phyloP scores from a whole-genome alignment of 2,329 filamentous ascomycete species.

The Trichoderma sp. region DNA sequence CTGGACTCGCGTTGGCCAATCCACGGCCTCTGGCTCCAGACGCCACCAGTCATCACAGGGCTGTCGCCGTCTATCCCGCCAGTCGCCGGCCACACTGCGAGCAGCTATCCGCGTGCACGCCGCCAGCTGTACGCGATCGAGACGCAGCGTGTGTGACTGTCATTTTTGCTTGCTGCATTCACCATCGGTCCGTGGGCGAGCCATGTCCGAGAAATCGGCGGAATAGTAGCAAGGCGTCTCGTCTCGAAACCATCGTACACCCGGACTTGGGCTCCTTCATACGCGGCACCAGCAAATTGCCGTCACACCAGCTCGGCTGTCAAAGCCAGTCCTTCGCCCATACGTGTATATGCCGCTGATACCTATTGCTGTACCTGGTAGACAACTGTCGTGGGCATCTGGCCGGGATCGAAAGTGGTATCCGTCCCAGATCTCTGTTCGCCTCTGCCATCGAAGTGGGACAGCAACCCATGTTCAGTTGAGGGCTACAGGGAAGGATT shows the following conservation, averaged over 20 bases:
- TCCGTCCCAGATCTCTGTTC: conserved; percentile 19
- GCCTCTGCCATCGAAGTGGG: background rate
- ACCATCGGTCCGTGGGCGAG: background rate
- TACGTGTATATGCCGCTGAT: background rate
- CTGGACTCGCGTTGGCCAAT: background rate
- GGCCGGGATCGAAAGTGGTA: conserved; percentile 6
- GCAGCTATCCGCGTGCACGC: conserved; percentile 17
- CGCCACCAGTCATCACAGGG: conserved; percentile 18
- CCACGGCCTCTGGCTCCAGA: conserved; percentile 8
- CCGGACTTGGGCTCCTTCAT: background rate
- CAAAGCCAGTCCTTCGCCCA: conserved; percentile 2
- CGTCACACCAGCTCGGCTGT: conserved; percentile 23
- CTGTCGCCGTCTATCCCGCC: conserved; percentile 17
- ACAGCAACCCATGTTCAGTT: background rate
- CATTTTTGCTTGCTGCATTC: background rate
- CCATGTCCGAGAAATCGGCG: conserved; percentile 3
- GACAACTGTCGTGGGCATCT: background rate
- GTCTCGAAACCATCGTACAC: conserved; percentile 10
- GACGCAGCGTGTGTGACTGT: background rate
- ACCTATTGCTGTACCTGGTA: background rate
- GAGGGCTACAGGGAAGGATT: background rate
- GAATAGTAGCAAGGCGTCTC: conserved; percentile 1
- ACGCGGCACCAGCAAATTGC: background rate
- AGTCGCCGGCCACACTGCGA: conserved; percentile 17
- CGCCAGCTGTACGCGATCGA: conserved; percentile 3